Evolutionary conservation across 805 yeast species (phyloP).

Genomic region (Metschnikowia kunwiensis): DNA sequence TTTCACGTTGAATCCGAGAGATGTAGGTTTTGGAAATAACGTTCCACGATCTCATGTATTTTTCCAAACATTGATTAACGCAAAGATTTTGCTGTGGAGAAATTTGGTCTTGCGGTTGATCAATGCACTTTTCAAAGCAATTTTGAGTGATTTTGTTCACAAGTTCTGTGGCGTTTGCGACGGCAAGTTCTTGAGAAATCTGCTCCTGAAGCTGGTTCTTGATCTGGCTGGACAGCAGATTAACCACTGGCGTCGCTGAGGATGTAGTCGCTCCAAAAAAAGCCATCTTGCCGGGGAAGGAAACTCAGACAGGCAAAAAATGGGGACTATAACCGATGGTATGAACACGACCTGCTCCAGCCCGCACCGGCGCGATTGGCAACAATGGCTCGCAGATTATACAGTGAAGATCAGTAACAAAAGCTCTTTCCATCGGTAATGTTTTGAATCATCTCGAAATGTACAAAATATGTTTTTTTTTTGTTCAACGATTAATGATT

Average conservation of each 20-base stretch:
- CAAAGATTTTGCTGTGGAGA: constrained; percentile 59
- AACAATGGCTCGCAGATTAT: too few relatives aligned
- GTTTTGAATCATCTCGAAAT: too few relatives aligned
- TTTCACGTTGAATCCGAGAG: constrained; percentile 56
- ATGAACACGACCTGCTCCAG: too few relatives aligned
- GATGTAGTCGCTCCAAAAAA: constrained; percentile 16
- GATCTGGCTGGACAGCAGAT: constrained; percentile 21
- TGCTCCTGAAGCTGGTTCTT: constrained; percentile 66
- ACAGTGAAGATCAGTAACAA: too few relatives aligned
- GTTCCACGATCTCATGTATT: constrained; percentile 91
- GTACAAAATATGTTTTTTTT: too few relatives aligned
- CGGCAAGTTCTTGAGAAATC: constrained; percentile 78
- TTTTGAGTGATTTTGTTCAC: constrained; percentile 82
- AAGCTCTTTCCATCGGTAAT: too few relatives aligned
- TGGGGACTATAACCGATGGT: too few relatives aligned
- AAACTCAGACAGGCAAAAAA: too few relatives aligned
- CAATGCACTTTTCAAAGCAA: constrained; percentile 79
- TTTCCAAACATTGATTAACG: constrained; percentile 73
- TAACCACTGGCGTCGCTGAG: constrained; percentile 11
- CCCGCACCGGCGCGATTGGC: too few relatives aligned
- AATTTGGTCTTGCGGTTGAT: constrained; percentile 53
- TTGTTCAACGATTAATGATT: too few relatives aligned
- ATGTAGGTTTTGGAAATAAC: constrained; percentile 74
- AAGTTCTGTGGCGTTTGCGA: constrained; percentile 86
- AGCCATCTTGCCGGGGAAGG: constrained; percentile 18